These are phyloP conservation scores for Aspergillus campestris DNA, from an alignment of 495 filamentous ascomycete genomes.

Conservation along the genomic window DNA sequence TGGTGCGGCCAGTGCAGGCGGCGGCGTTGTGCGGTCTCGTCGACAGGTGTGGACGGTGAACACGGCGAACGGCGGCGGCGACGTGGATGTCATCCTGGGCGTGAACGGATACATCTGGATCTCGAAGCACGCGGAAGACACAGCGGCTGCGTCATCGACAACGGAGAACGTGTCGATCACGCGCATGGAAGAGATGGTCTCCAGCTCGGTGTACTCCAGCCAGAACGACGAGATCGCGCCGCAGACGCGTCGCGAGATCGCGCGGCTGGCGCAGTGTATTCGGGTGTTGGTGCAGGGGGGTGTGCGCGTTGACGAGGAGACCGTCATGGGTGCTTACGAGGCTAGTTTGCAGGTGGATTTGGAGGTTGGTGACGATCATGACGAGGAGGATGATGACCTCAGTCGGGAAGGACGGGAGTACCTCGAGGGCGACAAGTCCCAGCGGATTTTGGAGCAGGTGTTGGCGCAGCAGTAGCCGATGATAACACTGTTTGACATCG, in stretches of 20 bases:
- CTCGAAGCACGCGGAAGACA: slow-evolving; percentile 58
- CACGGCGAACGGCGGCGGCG: slow-evolving; percentile 58
- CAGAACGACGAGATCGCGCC: slow-evolving; percentile 76
- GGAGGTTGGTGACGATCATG: slow-evolving; percentile 38
- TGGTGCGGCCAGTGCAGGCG: slow-evolving; percentile 11
- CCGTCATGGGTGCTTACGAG: slow-evolving; percentile 74
- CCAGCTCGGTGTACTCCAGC: slow-evolving; percentile 72
- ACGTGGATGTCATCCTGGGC: slow-evolving; percentile 79
- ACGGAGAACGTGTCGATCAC: slow-evolving; percentile 57
- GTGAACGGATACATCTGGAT: slow-evolving; percentile 98
- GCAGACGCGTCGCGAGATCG: slow-evolving; percentile 79
- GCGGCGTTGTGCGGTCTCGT: slow-evolving; percentile 69
- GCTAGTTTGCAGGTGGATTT: slow-evolving; percentile 65
- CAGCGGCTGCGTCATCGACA: slow-evolving; percentile 39
- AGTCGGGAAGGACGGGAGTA: slow-evolving; percentile 46
- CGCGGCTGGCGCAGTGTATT: slow-evolving; percentile 69
- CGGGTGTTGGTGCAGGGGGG: slow-evolving; percentile 72
- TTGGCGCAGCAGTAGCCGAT: slow-evolving; percentile 5
- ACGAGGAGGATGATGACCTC: slow-evolving; percentile 31
- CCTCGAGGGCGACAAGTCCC: slow-evolving; percentile 64
- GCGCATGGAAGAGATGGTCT: slow-evolving; percentile 71
- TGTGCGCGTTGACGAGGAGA: slow-evolving; percentile 83
- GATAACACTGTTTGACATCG: no score
- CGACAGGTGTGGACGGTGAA: slow-evolving; percentile 81
- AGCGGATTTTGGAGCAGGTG: slow-evolving; percentile 52